These are phyloP conservation scores for Syzygium malaccense DNA, from an alignment of 441 rosid species.

Conservation along the genomic window DNA sequence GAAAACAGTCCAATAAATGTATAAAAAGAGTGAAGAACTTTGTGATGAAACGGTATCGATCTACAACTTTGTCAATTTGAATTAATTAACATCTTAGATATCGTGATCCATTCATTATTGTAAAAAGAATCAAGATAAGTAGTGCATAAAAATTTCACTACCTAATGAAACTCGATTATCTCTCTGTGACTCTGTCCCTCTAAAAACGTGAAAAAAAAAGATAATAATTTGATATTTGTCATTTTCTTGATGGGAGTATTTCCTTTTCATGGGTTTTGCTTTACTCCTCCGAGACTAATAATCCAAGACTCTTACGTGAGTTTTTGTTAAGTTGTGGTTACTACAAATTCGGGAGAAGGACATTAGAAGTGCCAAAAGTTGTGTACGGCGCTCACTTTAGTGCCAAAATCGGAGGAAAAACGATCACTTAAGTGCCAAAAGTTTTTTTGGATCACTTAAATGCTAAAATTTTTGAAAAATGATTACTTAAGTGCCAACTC, in stretches of 20 bases:
- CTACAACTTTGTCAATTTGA: background rate
- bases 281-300: background rate
- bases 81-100: background rate
- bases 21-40: background rate
- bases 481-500: too few species aligned
- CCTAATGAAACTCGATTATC: background rate
- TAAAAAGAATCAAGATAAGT: background rate
- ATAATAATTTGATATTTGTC: background rate
- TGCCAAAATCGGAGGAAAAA: too few species aligned
- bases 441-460: too few species aligned
- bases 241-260: background rate
- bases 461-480: too few species aligned
- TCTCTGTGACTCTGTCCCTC: background rate
- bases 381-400: too few species aligned
- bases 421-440: too few species aligned
- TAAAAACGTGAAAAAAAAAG: too few species aligned
- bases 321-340: rapidly evolving
- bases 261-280: background rate
- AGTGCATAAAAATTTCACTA: background rate
- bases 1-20: background rate
- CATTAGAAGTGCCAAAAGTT: too few species aligned
- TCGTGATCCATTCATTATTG: background rate
- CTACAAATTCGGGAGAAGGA: background rate
- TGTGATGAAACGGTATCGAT: background rate
- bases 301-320: background rate